Conservation (phyloP, 306 rosid species). For the Lithocarpus polystachyus region DNA sequence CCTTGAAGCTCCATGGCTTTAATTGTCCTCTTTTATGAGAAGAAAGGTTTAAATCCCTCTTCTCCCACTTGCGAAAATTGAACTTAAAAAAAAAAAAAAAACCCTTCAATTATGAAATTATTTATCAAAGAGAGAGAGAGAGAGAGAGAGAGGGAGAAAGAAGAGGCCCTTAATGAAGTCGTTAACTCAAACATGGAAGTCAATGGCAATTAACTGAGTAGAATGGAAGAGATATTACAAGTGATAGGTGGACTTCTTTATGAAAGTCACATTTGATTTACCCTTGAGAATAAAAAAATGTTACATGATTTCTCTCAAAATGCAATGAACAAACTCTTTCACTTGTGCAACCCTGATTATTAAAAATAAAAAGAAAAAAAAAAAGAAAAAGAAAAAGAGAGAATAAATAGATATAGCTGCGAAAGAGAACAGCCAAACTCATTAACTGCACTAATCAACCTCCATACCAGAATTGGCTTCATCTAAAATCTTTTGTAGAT, state of each 20-base stretch:
- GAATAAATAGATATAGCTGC: constrained; percentile 17
- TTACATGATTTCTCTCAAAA: not conserved
- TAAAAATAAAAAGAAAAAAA: not conserved
- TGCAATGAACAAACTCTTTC: not conserved
- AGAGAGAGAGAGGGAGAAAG: no score
- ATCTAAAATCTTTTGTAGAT: constrained; percentile 55
- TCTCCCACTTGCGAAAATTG: not conserved
- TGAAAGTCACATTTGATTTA: not conserved
- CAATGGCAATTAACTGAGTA: not conserved
- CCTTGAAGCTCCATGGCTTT: no score
- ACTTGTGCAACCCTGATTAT: not conserved
- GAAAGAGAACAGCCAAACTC: not conserved
- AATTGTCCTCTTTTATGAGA: not conserved
- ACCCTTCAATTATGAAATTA: no score
- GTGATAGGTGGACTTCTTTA: not conserved
- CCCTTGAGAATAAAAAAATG: not conserved
- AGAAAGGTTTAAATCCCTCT: not conserved
- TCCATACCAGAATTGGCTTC: constrained; percentile 64
- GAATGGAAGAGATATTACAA: not conserved
- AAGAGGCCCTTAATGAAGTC: not conserved
- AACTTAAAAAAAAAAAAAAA: not conserved
- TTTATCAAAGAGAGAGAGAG: no score
- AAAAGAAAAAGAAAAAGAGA: not conserved
- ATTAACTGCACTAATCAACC: constrained; percentile 20
- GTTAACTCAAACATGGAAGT: not conserved